Conservation (phyloP, 225 moss, liverwort and hornwort genomes). For the Rhytidiadelphus loreus region DNA sequence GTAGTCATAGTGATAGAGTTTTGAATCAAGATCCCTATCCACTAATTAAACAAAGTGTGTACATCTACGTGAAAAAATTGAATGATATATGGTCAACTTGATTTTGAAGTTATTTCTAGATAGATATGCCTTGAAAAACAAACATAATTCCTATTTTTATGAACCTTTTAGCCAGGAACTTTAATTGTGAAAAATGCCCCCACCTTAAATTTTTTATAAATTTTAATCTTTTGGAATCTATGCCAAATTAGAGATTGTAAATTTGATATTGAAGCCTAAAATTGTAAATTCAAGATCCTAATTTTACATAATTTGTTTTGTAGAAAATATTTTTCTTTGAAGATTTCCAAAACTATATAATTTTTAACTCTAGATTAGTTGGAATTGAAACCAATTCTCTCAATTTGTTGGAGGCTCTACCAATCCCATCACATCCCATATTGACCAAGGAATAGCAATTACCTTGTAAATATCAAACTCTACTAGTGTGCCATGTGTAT, state of each 20-base stretch:
- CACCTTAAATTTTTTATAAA: too few relatives aligned
- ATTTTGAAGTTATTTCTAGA: not conserved
- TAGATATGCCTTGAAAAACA: not conserved
- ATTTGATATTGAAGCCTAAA: not conserved
- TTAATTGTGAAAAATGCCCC: not conserved
- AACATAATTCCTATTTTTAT: not conserved
- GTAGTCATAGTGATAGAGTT: not conserved
- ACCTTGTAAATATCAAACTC: not conserved
- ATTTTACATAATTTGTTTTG: not conserved
- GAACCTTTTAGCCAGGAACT: fast-evolving
- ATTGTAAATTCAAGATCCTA: not conserved
- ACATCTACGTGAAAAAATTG: not conserved
- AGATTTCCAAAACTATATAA: not conserved
- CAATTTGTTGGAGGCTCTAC: not conserved
- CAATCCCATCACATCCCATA: not conserved
- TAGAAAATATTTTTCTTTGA: not conserved
- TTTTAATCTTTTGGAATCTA: not conserved
- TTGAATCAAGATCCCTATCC: too few relatives aligned
- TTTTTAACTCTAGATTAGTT: not conserved
- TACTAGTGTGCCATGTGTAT: too few relatives aligned
- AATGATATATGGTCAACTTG: too few relatives aligned
- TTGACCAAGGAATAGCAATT: not conserved
- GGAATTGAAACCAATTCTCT: not conserved
- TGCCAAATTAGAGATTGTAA: not conserved
- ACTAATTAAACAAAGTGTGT: not conserved